Base-by-base conservation (phyloP, 2,329 filamentous ascomycete species). In the Thelonectria olida region DNA sequence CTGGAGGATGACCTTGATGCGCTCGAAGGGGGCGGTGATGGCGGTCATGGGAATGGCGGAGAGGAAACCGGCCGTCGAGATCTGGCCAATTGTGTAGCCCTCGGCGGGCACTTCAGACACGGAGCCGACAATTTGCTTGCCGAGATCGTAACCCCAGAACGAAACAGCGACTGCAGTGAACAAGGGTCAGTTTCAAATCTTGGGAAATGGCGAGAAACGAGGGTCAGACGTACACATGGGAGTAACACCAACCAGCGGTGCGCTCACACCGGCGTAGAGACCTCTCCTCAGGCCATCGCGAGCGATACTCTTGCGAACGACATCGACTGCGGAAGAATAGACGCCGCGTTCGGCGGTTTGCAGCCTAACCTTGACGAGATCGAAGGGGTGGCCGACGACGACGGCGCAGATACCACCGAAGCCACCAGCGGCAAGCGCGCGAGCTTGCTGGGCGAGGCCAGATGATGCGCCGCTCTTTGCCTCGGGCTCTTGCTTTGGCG, bases 1-100 rank as follows among this genome's bases (percentile, higher is more conserved):
- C 79, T 99, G 96, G 1, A 99, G 90, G 66, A 99, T 93, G 57
- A 99, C 95, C 81, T 99, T 99, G 71, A 99, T 93, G 74, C 96
- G 95, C 85, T 99, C 96, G 77, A 99, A 98, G 63, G 96, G 96
- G 5, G 96, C 96, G n/a, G 96, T 98, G 82, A 99, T 97, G 79
- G 92, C 81, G 4, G 96, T 99, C 93, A 97, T 97, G 73, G 96
- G 96, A 62, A 99, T 91, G 63, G 96, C 96, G 74, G 92, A 97
- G 87, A 99, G 96, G 88, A 97, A 97, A 66, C 96, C 96, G 13
- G 96, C 96, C 34, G 92, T 87, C 31, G 92, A 96, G 79, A 96
- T 89, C 79, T 99, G 96, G 42, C 84, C 91, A 74, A 97, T 93
- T 61, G 89, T 88, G 80, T 92, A 92, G 78, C 92, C 88, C 67